A percentile compares a stretch with the other conserved stretches of the same genome.
Conservation (phyloP, 805 yeast species). For the Saturnispora halmiae region DNA sequence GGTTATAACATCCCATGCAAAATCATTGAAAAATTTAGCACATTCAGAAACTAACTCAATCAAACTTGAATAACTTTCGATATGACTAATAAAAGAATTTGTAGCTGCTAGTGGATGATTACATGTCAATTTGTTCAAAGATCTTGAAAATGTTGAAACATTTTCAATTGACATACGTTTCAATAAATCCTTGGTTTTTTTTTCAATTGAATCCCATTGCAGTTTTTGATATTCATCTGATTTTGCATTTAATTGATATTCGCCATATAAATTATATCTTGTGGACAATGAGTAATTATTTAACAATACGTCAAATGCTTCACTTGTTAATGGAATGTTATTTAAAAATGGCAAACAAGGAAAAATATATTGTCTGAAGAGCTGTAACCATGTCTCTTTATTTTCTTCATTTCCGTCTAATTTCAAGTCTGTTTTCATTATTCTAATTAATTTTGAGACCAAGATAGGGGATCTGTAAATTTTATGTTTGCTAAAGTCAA, state of each 20-base stretch:
- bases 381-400: slow-evolving; percentile 44
- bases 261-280: slow-evolving; percentile 76
- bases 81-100: slow-evolving; percentile 60
- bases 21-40: slow-evolving; percentile 61
- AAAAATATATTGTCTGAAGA: slow-evolving; percentile 54
- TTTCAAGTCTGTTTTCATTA: slow-evolving; percentile 37
- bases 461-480: slow-evolving; percentile 41
- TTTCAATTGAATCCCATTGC: slow-evolving; percentile 59
- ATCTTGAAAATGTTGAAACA: slow-evolving; percentile 60
- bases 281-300: slow-evolving; percentile 46
- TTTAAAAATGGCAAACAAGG: slow-evolving; percentile 50
- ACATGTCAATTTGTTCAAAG: slow-evolving; percentile 60
- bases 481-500: slow-evolving; percentile 48
- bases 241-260: slow-evolving; percentile 48
- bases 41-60: slow-evolving; percentile 70
- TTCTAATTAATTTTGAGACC: slow-evolving; percentile 50
- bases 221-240: slow-evolving; percentile 48
- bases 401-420: slow-evolving; percentile 11
- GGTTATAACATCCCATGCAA: slow-evolving; percentile 81
- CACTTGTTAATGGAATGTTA: slow-evolving; percentile 52
- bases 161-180: slow-evolving; percentile 80
- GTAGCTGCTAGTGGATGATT: slow-evolving; percentile 76
- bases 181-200: slow-evolving; percentile 65
- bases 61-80: slow-evolving; percentile 87
- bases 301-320: slow-evolving; percentile 44